Conservation (phyloP, 2,329 filamentous ascomycete genomes). For the Nannizziopsis barbatae region DNA sequence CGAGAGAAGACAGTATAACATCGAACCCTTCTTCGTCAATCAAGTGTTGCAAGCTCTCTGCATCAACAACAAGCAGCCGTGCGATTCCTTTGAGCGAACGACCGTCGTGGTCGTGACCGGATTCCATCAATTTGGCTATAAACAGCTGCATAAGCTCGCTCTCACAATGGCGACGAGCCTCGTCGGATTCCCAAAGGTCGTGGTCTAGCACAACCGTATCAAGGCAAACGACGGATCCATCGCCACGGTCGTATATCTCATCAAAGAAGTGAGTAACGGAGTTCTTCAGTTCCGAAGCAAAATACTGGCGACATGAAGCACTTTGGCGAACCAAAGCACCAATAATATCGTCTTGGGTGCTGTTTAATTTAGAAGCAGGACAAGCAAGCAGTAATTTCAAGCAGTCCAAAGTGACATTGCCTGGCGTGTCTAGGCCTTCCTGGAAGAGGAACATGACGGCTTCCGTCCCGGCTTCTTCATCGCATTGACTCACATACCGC, state of each 20-base stretch:
- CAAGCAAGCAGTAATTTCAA: conserved; percentile 34
- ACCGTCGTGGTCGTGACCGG: conserved; percentile 61
- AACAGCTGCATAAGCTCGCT: conserved; percentile 50
- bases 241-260: conserved; percentile 39
- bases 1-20: conserved; percentile 73
- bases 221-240: conserved; percentile 37
- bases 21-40: conserved; percentile 65
- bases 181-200: conserved; percentile 37
- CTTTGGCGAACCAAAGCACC: conserved; percentile 37
- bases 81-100: conserved; percentile 51
- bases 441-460: conserved; percentile 34
- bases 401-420: conserved; percentile 34
- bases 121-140: conserved; percentile 81
- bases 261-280: conserved; percentile 40
- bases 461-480: conserved; percentile 36
- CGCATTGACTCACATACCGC: conserved; percentile 32
- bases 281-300: conserved; percentile 33
- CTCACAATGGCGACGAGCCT: conserved; percentile 35
- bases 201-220: conserved; percentile 37
- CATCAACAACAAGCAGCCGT: conserved; percentile 46
- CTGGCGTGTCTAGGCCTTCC: conserved; percentile 34
- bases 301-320: conserved; percentile 32
- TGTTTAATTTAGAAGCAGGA: conserved; percentile 27
- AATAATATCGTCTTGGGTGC: conserved; percentile 38
- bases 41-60: conserved; percentile 37